Percentiles rank a stretch among this genome's conserved stretches.
Evolutionary conservation across 768 basidiomycete species (phyloP).

Genomic region (Psilocybe cubensis): DNA sequence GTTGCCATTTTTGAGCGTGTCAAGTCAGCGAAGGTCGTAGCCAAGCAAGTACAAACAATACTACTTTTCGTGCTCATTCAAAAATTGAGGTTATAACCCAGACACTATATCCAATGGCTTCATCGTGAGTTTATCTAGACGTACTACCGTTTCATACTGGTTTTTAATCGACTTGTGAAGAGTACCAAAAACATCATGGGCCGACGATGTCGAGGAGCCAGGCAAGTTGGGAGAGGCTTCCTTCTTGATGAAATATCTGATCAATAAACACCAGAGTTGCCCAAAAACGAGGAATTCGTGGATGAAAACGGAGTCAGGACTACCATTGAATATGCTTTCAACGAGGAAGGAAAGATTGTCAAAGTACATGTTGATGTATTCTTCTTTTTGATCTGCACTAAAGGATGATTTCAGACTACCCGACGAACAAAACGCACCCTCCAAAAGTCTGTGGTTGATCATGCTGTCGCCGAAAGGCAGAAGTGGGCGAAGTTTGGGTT

Average conservation of each 20-base stretch:
- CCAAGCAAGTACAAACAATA: conserved; percentile 19
- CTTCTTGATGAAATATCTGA: background rate
- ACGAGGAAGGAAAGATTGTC: conserved; percentile 94
- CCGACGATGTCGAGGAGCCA: conserved; percentile 83
- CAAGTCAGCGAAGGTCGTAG: background rate
- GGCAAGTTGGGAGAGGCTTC: conserved; percentile 37
- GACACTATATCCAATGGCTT: conserved; percentile 29
- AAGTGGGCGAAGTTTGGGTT: conserved; percentile 93
- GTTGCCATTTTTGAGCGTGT: too few relatives aligned
- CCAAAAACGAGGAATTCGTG: conserved; percentile 68
- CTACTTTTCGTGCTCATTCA: conserved; percentile 9
- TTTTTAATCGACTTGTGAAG: conserved; percentile 21
- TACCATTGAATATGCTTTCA: conserved; percentile 79
- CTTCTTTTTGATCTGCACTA: background rate
- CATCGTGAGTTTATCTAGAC: conserved; percentile 32
- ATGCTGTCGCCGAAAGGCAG: conserved; percentile 91
- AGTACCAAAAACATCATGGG: conserved; percentile 78
- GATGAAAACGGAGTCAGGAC: conserved; percentile 89
- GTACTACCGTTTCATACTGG: background rate
- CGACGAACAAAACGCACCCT: conserved; percentile 84
- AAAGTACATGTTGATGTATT: conserved; percentile 57
- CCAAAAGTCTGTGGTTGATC: conserved; percentile 92
- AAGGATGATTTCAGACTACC: conserved; percentile 62
- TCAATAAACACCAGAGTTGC: conserved; percentile 38
- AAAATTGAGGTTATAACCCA: conserved; percentile 16